These are phyloP conservation scores for Gleditsia sinensis DNA, from an alignment of 306 rosid species.

Conservation along the genomic window DNA sequence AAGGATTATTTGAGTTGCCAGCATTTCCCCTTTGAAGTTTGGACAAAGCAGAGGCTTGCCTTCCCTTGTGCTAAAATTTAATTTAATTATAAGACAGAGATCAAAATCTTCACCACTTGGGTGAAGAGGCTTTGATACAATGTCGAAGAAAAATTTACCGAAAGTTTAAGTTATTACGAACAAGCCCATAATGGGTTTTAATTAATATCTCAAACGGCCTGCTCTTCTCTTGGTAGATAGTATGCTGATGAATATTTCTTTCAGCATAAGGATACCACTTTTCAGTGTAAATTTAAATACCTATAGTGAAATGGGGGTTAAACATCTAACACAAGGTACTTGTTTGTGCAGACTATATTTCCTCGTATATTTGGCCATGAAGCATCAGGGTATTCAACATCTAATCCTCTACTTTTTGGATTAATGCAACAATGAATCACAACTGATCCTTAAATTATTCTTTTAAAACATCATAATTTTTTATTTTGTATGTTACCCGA, in stretches of 20 bases:
- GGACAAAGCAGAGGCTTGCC: too few species aligned
- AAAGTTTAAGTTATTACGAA: too few species aligned
- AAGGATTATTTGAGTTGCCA: neutral
- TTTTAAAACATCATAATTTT: constrained; percentile 6
- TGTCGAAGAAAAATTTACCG: too few species aligned
- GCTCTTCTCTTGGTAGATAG: neutral
- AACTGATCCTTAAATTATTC: constrained; percentile 8
- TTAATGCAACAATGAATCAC: neutral
- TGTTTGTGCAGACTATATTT: constrained; percentile 75
- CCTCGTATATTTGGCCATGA: constrained; percentile 99
- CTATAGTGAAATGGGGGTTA: neutral
- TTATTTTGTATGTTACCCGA: neutral
- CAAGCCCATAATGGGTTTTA: neutral
- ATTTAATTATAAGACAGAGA: too few species aligned
- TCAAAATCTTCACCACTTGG: too few species aligned
- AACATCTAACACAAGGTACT: constrained; percentile 29
- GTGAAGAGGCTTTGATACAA: too few species aligned
- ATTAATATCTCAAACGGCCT: neutral
- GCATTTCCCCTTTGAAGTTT: too few species aligned
- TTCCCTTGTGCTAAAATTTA: too few species aligned
- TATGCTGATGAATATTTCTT: constrained; percentile 6
- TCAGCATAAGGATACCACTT: neutral
- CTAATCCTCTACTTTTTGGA: constrained; percentile 13
- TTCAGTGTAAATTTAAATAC: neutral
- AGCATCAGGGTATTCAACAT: constrained; percentile 78